phyloP scores from a whole-genome alignment of 768 basidiomycete genomes.

The Termitomyces eurrhizus region DNA sequence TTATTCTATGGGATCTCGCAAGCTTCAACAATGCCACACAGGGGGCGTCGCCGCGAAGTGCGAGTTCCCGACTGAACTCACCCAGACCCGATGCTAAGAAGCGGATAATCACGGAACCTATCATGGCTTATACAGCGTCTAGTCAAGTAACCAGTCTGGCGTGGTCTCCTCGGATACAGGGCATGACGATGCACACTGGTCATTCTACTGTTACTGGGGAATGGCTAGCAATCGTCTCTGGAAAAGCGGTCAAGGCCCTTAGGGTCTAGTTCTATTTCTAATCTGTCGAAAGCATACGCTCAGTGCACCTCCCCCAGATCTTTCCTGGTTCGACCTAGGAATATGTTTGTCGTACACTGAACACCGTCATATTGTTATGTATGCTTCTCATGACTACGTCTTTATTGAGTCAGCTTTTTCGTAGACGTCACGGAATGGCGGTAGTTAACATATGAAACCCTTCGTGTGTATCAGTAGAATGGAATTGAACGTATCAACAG shows the following conservation, averaged over 20 bases:
- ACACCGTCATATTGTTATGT: not conserved
- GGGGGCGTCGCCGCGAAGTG: slow-evolving; percentile 64
- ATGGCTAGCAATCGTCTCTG: slow-evolving; percentile 83
- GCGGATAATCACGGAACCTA: slow-evolving; percentile 66
- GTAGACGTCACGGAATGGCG: too few relatives aligned
- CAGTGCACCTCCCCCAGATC: too few relatives aligned
- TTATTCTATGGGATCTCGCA: slow-evolving; percentile 90
- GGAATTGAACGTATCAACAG: too few relatives aligned
- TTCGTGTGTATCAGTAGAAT: too few relatives aligned
- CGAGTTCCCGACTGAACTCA: slow-evolving; percentile 70
- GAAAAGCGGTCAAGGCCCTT: slow-evolving; percentile 76
- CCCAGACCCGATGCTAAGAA: slow-evolving; percentile 81
- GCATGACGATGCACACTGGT: slow-evolving; percentile 71
- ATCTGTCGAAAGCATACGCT: too few relatives aligned
- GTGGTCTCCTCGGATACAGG: slow-evolving; percentile 84
- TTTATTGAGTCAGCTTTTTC: too few relatives aligned
- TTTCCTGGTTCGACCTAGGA: not conserved
- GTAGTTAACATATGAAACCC: too few relatives aligned
- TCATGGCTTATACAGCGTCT: slow-evolving; percentile 79
- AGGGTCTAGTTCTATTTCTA: slow-evolving; percentile 51
- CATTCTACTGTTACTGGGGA: slow-evolving; percentile 74
- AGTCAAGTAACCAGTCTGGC: slow-evolving; percentile 80
- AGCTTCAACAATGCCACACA: slow-evolving; percentile 49
- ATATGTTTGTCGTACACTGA: not conserved
- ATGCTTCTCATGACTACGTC: not conserved